These are phyloP conservation scores for Hirsutella rhossiliensis DNA, from an alignment of 2,329 filamentous ascomycete species.

Conservation along the genomic window DNA sequence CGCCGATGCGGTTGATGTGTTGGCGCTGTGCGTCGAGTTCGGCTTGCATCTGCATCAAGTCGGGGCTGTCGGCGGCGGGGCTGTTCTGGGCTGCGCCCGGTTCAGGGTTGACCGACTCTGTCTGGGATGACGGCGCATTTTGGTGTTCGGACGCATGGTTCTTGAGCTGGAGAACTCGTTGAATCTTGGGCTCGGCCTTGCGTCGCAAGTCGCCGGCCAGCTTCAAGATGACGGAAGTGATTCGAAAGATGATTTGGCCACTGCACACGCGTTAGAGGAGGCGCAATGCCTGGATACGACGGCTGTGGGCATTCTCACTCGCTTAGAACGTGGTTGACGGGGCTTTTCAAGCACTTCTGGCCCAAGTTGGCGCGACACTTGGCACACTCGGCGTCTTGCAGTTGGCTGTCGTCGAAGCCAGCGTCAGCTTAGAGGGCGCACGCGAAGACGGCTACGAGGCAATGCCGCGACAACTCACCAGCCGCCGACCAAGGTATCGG, in stretches of 20 bases:
- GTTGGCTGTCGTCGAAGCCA: conserved; percentile 11
- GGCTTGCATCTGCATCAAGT: conserved; percentile 17
- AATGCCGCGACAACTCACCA: conserved; percentile 15
- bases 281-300: background rate
- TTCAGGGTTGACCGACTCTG: background rate
- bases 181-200: conserved; percentile 17
- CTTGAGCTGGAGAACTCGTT: conserved; percentile 17
- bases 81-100: background rate
- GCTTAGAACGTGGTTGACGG: conserved; percentile 23
- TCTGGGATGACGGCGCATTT: background rate
- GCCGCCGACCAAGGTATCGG: conserved; percentile 21
- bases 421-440: background rate
- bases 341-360: conserved; percentile 19
- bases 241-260: conserved; percentile 22
- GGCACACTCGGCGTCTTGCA: conserved; percentile 23
- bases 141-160: background rate
- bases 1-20: conserved; percentile 24
- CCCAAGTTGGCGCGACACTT: conserved; percentile 20
- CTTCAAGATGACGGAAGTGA: conserved; percentile 15
- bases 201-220: conserved; percentile 8
- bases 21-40: conserved; percentile 20
- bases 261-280: conserved; percentile 12
- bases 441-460: background rate
- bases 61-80: conserved; percentile 2
- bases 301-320: conserved; percentile 15